Conservation (phyloP, 179 eudicot genomes). For the Dionaea muscipula region DNA sequence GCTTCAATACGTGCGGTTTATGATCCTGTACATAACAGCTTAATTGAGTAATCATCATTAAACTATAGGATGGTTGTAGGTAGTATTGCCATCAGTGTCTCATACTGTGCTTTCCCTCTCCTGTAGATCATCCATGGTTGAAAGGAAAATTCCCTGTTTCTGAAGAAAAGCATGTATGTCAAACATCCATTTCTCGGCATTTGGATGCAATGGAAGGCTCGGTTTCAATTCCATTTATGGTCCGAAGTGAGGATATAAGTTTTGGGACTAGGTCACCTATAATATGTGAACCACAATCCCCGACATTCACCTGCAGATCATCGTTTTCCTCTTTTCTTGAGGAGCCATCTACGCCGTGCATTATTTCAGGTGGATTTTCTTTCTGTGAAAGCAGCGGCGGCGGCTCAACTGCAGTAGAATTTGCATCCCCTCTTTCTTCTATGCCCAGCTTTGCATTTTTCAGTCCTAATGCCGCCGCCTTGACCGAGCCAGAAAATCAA, state of each 20-base stretch:
- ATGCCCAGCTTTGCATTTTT: conserved; percentile 72
- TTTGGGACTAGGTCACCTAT: conserved; percentile 32
- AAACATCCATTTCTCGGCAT: conserved; percentile 14
- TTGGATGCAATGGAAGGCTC: conserved; percentile 23
- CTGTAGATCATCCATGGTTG: conserved; percentile 55
- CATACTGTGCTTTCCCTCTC: not conserved
- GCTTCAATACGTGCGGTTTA: too few species aligned
- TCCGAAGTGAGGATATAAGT: conserved; percentile 36
- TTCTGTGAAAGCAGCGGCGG: conserved; percentile 26
- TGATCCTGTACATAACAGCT: too few species aligned
- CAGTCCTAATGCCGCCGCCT: conserved; percentile 34
- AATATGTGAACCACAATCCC: conserved; percentile 29
- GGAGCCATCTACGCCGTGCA: conserved; percentile 29
- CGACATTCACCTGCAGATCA: conserved; percentile 49
- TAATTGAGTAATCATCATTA: too few species aligned
- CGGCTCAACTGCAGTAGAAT: conserved; percentile 24
- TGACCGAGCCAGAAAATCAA: conserved; percentile 22
- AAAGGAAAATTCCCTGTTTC: conserved; percentile 21
- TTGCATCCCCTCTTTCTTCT: conserved; percentile 45
- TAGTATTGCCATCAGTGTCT: not conserved
- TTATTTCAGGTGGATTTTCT: conserved; percentile 28
- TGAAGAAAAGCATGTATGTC: conserved; percentile 16
- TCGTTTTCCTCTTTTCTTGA: conserved; percentile 50
- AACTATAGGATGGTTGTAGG: too few species aligned
- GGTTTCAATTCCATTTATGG: conserved; percentile 27